phyloP scores from a whole-genome alignment of 371 early-diverging fungal genomes.

The Vittaforma corneae region DNA sequence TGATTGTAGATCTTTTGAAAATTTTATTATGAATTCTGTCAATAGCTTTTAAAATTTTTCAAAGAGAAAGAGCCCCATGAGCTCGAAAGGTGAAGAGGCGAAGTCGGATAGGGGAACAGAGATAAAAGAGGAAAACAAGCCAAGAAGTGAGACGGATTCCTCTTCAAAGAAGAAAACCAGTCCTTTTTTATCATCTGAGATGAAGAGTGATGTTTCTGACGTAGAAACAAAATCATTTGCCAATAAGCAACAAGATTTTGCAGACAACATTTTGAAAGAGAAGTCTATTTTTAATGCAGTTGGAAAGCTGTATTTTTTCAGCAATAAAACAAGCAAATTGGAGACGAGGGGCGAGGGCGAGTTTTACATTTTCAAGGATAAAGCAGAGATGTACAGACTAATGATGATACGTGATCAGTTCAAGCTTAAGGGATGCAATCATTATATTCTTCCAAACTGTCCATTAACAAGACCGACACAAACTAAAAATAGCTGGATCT shows the following conservation, averaged over 20 bases:
- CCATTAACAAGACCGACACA: constrained; percentile 14
- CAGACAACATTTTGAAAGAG: constrained; percentile 61
- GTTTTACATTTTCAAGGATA: constrained; percentile 28
- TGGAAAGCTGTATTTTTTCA: constrained; percentile 38
- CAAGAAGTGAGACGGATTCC: not conserved
- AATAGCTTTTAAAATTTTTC: too few relatives aligned
- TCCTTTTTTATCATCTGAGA: constrained; percentile 6
- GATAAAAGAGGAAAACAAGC: not conserved
- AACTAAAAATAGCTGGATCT: constrained; percentile 34
- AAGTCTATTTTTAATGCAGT: constrained; percentile 34
- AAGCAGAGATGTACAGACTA: constrained; percentile 27
- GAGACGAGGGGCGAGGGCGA: constrained; percentile 45
- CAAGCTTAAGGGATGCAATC: constrained; percentile 45
- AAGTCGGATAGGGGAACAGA: not conserved
- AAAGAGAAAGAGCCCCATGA: too few relatives aligned
- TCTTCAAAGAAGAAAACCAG: not conserved
- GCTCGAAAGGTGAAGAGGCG: not conserved
- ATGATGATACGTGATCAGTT: constrained; percentile 46
- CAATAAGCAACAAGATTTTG: constrained; percentile 63
- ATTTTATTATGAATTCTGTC: too few relatives aligned
- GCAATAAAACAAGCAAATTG: constrained; percentile 27
- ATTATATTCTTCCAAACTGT: constrained; percentile 38
- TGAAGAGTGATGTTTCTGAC: constrained; percentile 16
- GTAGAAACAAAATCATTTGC: constrained; percentile 14
- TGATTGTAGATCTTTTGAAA: too few relatives aligned